These are phyloP conservation scores for Aspergillus conjunctus DNA, from an alignment of 495 filamentous ascomycete genomes.

Conservation along the genomic window DNA sequence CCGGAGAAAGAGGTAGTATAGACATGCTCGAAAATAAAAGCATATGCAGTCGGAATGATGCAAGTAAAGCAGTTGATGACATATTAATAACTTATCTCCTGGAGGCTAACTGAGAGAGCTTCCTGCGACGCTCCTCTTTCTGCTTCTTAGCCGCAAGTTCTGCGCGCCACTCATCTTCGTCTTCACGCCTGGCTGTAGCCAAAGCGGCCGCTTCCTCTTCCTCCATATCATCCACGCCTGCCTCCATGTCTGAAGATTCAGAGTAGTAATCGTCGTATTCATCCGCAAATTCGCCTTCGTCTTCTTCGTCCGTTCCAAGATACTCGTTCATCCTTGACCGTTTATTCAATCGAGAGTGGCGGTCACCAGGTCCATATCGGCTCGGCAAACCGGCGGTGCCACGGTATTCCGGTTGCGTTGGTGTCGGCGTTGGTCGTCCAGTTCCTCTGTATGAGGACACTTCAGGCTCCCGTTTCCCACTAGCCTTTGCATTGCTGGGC, in stretches of 20 bases:
- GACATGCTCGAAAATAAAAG: not conserved
- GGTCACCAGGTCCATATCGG: conserved; percentile 34
- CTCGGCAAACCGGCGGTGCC: conserved; percentile 52
- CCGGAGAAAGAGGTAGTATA: conserved; percentile 3
- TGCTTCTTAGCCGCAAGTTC: conserved; percentile 57
- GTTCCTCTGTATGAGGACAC: conserved; percentile 55
- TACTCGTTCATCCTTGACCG: conserved; percentile 47
- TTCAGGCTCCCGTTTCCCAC: conserved; percentile 34
- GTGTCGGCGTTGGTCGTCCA: conserved; percentile 41
- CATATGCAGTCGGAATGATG: not conserved
- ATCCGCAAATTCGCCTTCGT: conserved; percentile 47
- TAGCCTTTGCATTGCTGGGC: conserved; percentile 21
- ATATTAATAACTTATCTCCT: too few relatives aligned
- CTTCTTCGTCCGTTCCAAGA: conserved; percentile 51
- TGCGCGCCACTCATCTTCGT: conserved; percentile 56
- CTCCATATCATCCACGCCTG: conserved; percentile 59
- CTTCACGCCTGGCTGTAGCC: conserved; percentile 55
- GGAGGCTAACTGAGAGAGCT: conserved; percentile 26
- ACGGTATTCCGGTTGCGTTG: conserved; percentile 50
- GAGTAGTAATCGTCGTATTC: conserved; percentile 58
- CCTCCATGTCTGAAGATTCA: conserved; percentile 70
- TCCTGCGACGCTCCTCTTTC: conserved; percentile 59
- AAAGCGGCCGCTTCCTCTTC: conserved; percentile 58
- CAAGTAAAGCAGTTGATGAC: too few relatives aligned
- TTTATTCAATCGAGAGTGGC: conserved; percentile 37